Evolutionary conservation across 2,329 filamentous ascomycete genomes (phyloP).

Genomic region (Epichloe elymi): DNA sequence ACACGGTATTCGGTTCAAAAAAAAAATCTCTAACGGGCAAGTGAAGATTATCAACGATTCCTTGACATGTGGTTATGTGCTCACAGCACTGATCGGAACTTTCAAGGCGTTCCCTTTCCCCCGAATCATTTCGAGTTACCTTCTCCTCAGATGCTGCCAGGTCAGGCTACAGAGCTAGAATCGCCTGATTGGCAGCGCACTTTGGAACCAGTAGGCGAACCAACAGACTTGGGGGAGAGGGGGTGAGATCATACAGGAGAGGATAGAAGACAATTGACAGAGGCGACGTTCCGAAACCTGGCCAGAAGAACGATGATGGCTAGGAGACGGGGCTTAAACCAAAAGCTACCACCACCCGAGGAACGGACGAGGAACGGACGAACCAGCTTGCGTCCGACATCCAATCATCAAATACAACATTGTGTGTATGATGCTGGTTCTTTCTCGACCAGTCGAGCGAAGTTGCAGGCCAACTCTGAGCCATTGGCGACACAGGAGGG

Average conservation of each 20-base stretch:
- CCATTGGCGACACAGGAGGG: neutral
- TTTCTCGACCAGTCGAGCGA: neutral
- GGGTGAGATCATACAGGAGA: neutral
- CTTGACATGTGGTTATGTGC: slow-evolving; percentile 32
- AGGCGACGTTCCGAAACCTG: neutral
- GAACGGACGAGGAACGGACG: no score
- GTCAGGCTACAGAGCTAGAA: slow-evolving; percentile 6
- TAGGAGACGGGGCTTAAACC: no score
- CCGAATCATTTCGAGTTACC: slow-evolving; percentile 32
- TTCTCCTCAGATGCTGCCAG: slow-evolving; percentile 30
- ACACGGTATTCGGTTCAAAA: neutral
- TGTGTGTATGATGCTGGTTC: no score
- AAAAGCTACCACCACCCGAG: no score
- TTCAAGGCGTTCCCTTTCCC: slow-evolving; percentile 33
- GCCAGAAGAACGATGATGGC: no score
- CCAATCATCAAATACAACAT: no score
- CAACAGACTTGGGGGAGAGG: neutral
- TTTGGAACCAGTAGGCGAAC: slow-evolving; percentile 3
- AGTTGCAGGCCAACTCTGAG: neutral
- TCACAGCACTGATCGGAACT: slow-evolving; percentile 32
- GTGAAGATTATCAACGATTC: slow-evolving; percentile 31
- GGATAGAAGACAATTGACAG: neutral
- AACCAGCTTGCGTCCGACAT: neutral
- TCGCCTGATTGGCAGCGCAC: slow-evolving; percentile 4
- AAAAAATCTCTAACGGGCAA: neutral